A percentile compares a stretch with the other conserved stretches of the same genome.
These are phyloP conservation scores for Adansonia gregorii DNA, from an alignment of 441 rosid species.

Conservation along the genomic window DNA sequence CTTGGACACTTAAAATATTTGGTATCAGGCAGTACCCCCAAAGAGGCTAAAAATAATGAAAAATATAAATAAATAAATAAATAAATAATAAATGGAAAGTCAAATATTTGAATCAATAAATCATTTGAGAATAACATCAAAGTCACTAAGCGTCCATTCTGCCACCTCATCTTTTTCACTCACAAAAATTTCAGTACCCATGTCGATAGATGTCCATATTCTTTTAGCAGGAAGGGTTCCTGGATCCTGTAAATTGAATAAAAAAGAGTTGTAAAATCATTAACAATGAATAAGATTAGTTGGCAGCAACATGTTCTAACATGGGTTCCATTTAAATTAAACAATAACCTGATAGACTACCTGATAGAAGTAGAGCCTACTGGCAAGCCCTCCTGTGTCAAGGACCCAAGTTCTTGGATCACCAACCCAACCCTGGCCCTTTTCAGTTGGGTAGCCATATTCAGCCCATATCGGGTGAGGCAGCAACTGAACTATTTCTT, in stretches of 20 bases:
- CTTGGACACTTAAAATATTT: background rate
- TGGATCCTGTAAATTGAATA: slow-evolving; percentile 48
- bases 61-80: background rate
- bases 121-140: slow-evolving; percentile 51
- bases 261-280: background rate
- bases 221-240: slow-evolving; percentile 57
- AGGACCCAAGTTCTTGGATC: slow-evolving; percentile 71
- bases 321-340: too few species aligned
- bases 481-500: slow-evolving; percentile 63
- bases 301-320: background rate
- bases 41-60: background rate
- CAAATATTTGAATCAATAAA: slow-evolving; percentile 1
- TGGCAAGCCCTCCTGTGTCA: slow-evolving; percentile 59
- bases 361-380: slow-evolving; percentile 54
- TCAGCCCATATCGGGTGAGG: slow-evolving; percentile 70
- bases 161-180: slow-evolving; percentile 47
- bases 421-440: slow-evolving; percentile 70
- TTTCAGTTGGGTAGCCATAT: slow-evolving; percentile 61
- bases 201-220: slow-evolving; percentile 64
- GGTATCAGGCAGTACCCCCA: background rate
- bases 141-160: slow-evolving; percentile 63
- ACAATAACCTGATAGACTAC: slow-evolving; percentile 46
- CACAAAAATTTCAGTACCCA: slow-evolving; percentile 59
- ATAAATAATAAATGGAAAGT: background rate
- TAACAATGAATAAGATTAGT: background rate